Percentiles rank a stretch among this genome's conserved stretches.
Conservation (phyloP, 2,329 filamentous ascomycete species). For the Alternaria gaisen region DNA sequence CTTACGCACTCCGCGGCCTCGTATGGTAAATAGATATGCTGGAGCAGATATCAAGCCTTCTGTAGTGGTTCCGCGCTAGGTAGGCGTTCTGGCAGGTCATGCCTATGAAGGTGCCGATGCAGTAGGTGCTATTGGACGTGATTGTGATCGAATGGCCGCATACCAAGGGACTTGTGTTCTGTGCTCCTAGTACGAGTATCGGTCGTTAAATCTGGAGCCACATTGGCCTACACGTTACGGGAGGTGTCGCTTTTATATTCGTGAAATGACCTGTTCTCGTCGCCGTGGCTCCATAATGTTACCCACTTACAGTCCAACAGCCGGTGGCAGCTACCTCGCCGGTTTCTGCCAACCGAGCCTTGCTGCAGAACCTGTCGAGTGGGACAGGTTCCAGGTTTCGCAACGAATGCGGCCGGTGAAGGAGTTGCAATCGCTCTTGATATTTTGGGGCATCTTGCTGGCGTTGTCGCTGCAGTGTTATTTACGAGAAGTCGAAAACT, state of each 20-base stretch:
- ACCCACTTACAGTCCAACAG: not conserved
- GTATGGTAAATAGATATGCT: not conserved
- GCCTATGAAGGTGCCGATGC: not conserved
- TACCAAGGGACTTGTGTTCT: not conserved
- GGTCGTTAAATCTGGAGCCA: not conserved
- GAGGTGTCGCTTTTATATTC: not conserved
- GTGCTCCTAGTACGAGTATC: not conserved
- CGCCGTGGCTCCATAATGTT: not conserved
- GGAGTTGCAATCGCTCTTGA: not conserved
- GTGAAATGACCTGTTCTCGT: not conserved
- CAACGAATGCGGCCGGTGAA: not conserved
- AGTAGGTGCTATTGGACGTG: not conserved
- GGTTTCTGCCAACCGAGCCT: not conserved
- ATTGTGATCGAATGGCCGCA: not conserved
- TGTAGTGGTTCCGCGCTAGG: not conserved
- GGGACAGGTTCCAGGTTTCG: not conserved
- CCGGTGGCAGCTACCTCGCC: not conserved
- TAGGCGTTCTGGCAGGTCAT: not conserved
- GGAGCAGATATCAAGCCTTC: not conserved
- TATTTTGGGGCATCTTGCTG: not conserved
- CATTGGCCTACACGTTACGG: not conserved
- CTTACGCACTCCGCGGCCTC: not conserved
- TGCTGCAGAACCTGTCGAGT: not conserved
- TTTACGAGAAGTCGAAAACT: not conserved
- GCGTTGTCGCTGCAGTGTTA: not conserved